Evolutionary conservation across 2,329 filamentous ascomycete genomes (phyloP).

Genomic region (Fusarium buharicum): DNA sequence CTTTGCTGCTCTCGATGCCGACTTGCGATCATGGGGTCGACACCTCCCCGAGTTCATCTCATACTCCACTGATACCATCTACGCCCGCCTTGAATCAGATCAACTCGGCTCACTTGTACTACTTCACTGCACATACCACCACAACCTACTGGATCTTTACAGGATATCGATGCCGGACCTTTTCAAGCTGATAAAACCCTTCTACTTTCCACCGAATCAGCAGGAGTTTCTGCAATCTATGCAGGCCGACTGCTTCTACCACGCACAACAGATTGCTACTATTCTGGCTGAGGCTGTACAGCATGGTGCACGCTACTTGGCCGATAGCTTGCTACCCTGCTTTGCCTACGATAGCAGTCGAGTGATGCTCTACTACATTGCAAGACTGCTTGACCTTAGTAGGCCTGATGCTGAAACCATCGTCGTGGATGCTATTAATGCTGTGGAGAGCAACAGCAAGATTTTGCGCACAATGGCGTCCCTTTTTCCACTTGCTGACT

Average conservation of each 20-base stretch:
- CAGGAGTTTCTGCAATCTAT: conserved; percentile 51
- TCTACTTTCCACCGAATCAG: conserved; percentile 54
- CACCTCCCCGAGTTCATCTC: conserved; percentile 57
- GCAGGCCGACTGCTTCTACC: conserved; percentile 53
- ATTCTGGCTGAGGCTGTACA: conserved; percentile 54
- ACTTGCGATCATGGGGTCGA: conserved; percentile 54
- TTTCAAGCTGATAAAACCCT: conserved; percentile 56
- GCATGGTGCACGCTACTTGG: conserved; percentile 54
- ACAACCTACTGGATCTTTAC: conserved; percentile 59
- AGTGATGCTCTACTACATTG: conserved; percentile 61
- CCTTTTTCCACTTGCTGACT: conserved; percentile 54
- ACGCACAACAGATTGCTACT: conserved; percentile 52
- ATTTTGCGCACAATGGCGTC: conserved; percentile 52
- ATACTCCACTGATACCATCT: conserved; percentile 57
- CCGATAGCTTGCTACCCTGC: conserved; percentile 58
- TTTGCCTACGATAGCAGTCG: conserved; percentile 60
- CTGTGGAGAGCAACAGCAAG: conserved; percentile 54
- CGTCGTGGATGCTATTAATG: conserved; percentile 52
- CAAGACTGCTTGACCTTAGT: conserved; percentile 53
- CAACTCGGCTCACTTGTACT: conserved; percentile 58
- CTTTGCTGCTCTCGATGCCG: conserved; percentile 54
- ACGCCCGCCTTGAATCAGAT: conserved; percentile 58
- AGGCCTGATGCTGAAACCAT: conserved; percentile 50
- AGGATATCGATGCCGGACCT: conserved; percentile 58
- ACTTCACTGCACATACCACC: conserved; percentile 59